Conservation (phyloP, 177 flowering plant species). For the Vitis hybrid region DNA sequence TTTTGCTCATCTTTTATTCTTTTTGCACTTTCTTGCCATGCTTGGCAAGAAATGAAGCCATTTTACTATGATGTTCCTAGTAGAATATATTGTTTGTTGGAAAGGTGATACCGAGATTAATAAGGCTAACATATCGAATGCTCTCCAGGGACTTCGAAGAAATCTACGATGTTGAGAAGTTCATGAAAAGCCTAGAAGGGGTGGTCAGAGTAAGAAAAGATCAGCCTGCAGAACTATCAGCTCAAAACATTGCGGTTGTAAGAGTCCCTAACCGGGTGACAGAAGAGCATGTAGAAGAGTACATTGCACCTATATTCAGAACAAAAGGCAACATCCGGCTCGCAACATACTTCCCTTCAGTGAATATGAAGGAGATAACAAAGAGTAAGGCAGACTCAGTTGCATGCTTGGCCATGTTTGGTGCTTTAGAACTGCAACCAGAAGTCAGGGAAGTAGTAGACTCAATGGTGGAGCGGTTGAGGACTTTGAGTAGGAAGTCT, state of each 20-base stretch:
- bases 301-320: conserved; percentile 62
- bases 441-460: conserved; percentile 81
- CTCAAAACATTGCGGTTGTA: conserved; percentile 56
- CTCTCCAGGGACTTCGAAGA: conserved; percentile 67
- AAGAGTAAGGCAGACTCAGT: conserved; percentile 43
- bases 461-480: conserved; percentile 70
- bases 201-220: conserved; percentile 64
- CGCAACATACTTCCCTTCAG: conserved; percentile 78
- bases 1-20: too few relatives aligned
- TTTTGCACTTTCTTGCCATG: too few relatives aligned
- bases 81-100: too few relatives aligned
- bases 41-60: too few relatives aligned
- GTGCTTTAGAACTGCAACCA: conserved; percentile 67
- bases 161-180: conserved; percentile 77
- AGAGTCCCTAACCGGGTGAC: conserved; percentile 78
- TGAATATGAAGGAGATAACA: conserved; percentile 65
- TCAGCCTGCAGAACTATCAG: conserved; percentile 47
- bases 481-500: conserved; percentile 64
- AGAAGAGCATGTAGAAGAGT: conserved; percentile 55
- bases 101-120: too few relatives aligned
- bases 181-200: conserved; percentile 66
- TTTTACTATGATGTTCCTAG: too few relatives aligned
- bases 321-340: conserved; percentile 63
- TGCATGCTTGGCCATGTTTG: conserved; percentile 86
- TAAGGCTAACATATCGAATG: not conserved